These are phyloP conservation scores for Aquilaria malaccensis DNA, from an alignment of 345 rosid genomes.

Conservation along the genomic window DNA sequence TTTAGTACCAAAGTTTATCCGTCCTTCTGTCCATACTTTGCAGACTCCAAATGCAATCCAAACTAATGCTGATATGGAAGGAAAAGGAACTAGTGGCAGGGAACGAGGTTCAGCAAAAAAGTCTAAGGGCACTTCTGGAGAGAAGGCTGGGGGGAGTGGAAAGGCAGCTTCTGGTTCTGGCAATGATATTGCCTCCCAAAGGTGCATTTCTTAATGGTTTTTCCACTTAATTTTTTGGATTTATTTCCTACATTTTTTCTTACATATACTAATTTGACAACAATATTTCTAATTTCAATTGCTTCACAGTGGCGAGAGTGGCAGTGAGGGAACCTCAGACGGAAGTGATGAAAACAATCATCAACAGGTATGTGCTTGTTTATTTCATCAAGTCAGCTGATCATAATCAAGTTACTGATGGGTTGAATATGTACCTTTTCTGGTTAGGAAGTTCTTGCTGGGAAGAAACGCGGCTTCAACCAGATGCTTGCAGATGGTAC, in stretches of 20 bases:
- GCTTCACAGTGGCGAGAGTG: conserved; percentile 69
- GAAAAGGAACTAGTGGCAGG: conserved; percentile 42
- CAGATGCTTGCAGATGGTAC: conserved; percentile 90
- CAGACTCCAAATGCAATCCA: conserved; percentile 54
- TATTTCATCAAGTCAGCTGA: not conserved
- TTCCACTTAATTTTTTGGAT: not conserved
- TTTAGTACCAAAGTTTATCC: not conserved
- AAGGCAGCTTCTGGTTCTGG: conserved; percentile 81
- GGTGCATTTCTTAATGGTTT: conserved; percentile 29
- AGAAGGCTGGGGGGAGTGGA: conserved; percentile 54
- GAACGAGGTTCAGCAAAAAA: conserved; percentile 59
- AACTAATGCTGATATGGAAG: conserved; percentile 38
- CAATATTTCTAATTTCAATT: conserved; percentile 15
- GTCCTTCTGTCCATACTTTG: conserved; percentile 1
- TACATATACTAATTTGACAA: not conserved
- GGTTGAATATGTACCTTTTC: conserved; percentile 2
- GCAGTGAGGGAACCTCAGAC: conserved; percentile 90
- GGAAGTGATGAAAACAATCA: conserved; percentile 63
- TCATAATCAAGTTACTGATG: not conserved
- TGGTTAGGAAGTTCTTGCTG: conserved; percentile 43
- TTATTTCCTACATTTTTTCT: not conserved
- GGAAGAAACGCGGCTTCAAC: conserved; percentile 61
- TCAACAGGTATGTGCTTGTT: conserved; percentile 44
- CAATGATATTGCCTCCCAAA: conserved; percentile 77
- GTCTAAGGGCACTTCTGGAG: conserved; percentile 48